Evolutionary conservation across 1,284 basidiomycete genomes (phyloP), one percentile per base, ranked within the genome.

Genomic region (Boletellus deceptivus): DNA sequence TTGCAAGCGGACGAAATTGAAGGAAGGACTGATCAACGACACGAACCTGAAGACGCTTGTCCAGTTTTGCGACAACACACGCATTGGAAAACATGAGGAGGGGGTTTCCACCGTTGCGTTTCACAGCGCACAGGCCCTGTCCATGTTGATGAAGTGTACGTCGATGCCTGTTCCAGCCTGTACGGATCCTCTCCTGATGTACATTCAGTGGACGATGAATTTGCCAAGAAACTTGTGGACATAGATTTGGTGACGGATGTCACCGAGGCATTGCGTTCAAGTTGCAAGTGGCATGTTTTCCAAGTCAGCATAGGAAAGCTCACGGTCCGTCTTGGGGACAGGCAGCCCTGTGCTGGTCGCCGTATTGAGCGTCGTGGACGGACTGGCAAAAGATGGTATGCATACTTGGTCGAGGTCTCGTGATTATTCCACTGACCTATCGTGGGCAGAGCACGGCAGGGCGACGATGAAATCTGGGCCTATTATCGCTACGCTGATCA

Each of bases 81-180:
- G 52, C 9, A 29, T 58, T 1, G 18, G n/a, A 18, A 49, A 27
- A 24, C 39, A 48, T 4, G 50, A 65, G 20, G 61, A 68, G 16
- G 57, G 45, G 4, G 56, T 52, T n/a, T 56, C 52, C 5, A 54
- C 50, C 2, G 41, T 63, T 20, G 57, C 57, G 31, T 67, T 67
- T 33, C 54, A 64, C 35, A 55, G 67, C 17, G 63, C 67, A 6
- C 65, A 69, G 27, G 65, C 63, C 9, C 48, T 64, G 46, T 47
- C 57, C 10, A 51, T 61, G 54, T 40, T 69, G 25, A 57, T 63
- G 49, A 60, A 57, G n/a, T 20, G 59, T 65, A 33, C 39, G 57
- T 55, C 3, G 37, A 29, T 9, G 7, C 3, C 20, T 39, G 4
- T 35, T 33, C 13, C 5, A 3, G 3, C 18, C 46, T 33, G 13